phyloP scores from a whole-genome alignment of 768 basidiomycete genomes.

The Pleurotus platypus region DNA sequence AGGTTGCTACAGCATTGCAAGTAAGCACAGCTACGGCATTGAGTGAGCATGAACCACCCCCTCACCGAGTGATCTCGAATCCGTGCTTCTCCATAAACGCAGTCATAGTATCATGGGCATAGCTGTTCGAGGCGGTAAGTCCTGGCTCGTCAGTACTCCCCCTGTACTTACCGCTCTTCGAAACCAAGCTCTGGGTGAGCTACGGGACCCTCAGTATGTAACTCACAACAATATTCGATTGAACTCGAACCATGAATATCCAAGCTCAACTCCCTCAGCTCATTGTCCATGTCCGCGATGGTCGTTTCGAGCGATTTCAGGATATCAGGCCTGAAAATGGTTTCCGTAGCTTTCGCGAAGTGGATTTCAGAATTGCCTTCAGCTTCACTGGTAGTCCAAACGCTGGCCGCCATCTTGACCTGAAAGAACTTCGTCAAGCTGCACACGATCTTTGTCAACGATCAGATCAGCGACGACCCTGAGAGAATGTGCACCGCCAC shows the following conservation, averaged over 20 bases:
- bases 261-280: constrained; percentile 59
- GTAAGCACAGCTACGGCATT: too few species aligned
- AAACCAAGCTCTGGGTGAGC: constrained; percentile 69
- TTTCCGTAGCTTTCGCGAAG: constrained; percentile 16
- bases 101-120: constrained; percentile 71
- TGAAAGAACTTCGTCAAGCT: too few species aligned
- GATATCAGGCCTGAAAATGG: constrained; percentile 54
- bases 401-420: too few species aligned
- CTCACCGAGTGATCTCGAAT: constrained; percentile 50
- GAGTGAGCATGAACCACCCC: neutral
- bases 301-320: constrained; percentile 53
- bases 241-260: constrained; percentile 62
- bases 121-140: constrained; percentile 29
- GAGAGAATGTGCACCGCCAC: too few species aligned
- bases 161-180: constrained; percentile 53
- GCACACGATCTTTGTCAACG: too few species aligned
- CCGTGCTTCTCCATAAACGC: constrained; percentile 63
- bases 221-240: neutral
- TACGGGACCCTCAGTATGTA: constrained; percentile 17
- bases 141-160: neutral
- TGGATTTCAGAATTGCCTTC: neutral
- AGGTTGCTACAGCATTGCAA: constrained; percentile 32
- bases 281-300: constrained; percentile 48
- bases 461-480: too few species aligned
- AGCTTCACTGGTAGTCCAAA: neutral